Conservation (phyloP, 2,329 filamentous ascomycete genomes). For the Fusarium pseudocircinatum region DNA sequence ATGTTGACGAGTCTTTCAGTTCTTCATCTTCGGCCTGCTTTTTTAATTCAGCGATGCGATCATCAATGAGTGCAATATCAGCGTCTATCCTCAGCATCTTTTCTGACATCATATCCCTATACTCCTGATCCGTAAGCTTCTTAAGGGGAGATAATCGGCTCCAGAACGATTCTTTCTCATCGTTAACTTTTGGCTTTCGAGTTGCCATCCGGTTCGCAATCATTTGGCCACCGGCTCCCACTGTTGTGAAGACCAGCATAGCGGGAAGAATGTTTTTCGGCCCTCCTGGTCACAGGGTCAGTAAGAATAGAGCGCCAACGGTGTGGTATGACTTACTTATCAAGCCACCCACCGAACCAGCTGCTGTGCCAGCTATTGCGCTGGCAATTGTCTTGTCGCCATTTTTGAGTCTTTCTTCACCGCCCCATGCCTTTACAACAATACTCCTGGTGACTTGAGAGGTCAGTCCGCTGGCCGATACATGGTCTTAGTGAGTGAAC, state of each 20-base stretch:
- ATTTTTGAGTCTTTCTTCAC: constrained; percentile 62
- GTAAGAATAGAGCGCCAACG: background rate
- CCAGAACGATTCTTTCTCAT: constrained; percentile 57
- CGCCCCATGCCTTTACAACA: constrained; percentile 59
- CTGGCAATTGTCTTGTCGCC: constrained; percentile 73
- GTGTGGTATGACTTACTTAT: constrained; percentile 55
- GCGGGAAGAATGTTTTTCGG: constrained; percentile 63
- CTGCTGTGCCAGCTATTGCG: constrained; percentile 74
- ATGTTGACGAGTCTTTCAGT: constrained; percentile 7
- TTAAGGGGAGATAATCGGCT: constrained; percentile 78
- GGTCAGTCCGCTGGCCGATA: constrained; percentile 12
- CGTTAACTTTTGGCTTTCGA: constrained; percentile 43
- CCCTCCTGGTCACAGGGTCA: constrained; percentile 53
- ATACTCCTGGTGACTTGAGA: constrained; percentile 58
- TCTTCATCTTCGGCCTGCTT: constrained; percentile 20
- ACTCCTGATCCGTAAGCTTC: constrained; percentile 76
- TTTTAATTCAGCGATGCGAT: constrained; percentile 67
- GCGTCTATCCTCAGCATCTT: constrained; percentile 77
- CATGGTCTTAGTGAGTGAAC: constrained; percentile 39
- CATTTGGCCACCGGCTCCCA: constrained; percentile 54
- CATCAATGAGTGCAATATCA: constrained; percentile 81
- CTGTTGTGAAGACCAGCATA: constrained; percentile 57
- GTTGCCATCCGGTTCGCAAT: constrained; percentile 47
- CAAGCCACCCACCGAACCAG: constrained; percentile 68
- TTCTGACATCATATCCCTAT: constrained; percentile 74